A percentile compares a stretch with the other conserved stretches of the same genome.
These are phyloP conservation scores for Neurospora sp. DNA, from an alignment of 495 filamentous ascomycete genomes.

Conservation along the genomic window DNA sequence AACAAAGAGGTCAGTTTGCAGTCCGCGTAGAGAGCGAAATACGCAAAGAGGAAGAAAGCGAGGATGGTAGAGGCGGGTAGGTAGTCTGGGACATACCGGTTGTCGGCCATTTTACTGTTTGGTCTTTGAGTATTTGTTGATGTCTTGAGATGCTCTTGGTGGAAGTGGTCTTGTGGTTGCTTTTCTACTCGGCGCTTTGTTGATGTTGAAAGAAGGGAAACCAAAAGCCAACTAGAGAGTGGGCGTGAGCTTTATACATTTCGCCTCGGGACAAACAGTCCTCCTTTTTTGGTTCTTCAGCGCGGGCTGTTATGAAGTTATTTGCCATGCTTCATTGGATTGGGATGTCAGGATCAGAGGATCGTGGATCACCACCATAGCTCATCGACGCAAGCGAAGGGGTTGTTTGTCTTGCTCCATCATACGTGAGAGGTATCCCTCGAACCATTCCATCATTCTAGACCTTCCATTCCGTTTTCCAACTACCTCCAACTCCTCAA, in stretches of 20 bases:
- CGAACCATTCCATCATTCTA: background rate
- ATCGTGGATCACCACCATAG: background rate
- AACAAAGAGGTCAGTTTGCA: background rate
- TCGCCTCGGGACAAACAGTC: background rate
- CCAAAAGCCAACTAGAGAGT: background rate
- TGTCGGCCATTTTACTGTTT: background rate
- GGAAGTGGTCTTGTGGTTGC: background rate
- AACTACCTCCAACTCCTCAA: background rate
- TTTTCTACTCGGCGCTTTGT: fast-evolving
- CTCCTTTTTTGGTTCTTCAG: too few species aligned
- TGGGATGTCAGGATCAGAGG: fast-evolving
- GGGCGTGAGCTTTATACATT: background rate
- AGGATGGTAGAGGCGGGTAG: fast-evolving
- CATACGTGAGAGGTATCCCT: background rate
- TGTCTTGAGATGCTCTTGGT: background rate
- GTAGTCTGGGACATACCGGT: background rate
- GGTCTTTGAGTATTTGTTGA: background rate
- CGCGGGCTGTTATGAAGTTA: background rate
- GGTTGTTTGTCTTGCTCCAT: background rate
- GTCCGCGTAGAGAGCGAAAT: background rate
- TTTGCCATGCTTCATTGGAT: background rate
- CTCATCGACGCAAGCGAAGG: background rate
- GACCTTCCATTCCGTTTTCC: background rate
- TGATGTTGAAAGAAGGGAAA: background rate
- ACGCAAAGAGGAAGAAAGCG: background rate